These are phyloP conservation scores for Colletotrichum chlorophyti DNA, from an alignment of 2,329 filamentous ascomycete genomes.

Conservation along the genomic window DNA sequence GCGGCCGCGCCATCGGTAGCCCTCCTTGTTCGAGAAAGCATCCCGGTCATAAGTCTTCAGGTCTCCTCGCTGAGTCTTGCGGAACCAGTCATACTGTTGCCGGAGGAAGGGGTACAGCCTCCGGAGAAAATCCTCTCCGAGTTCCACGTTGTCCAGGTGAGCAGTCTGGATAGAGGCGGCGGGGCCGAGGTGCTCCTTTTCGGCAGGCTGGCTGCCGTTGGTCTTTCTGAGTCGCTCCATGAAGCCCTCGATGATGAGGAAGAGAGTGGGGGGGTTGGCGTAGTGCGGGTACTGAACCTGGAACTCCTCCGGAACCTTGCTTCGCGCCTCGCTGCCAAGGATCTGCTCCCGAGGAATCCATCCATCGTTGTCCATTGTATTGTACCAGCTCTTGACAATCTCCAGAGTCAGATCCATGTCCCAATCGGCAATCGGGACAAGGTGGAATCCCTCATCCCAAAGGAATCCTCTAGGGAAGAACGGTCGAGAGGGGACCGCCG, in stretches of 20 bases:
- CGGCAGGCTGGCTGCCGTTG: slow-evolving; percentile 52
- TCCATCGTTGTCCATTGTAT: slow-evolving; percentile 92
- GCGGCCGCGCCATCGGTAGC: slow-evolving; percentile 92
- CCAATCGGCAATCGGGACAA: slow-evolving; percentile 91
- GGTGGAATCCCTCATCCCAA: slow-evolving; percentile 98
- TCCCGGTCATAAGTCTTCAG: slow-evolving; percentile 90
- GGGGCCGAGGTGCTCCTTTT: slow-evolving; percentile 51
- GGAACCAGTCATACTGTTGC: slow-evolving; percentile 94
- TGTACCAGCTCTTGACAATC: slow-evolving; percentile 95
- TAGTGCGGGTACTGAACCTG: slow-evolving; percentile 97
- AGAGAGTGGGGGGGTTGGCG: slow-evolving; percentile 94
- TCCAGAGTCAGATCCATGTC: slow-evolving; percentile 87
- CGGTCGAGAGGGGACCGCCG: slow-evolving; percentile 87
- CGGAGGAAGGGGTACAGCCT: slow-evolving; percentile 86
- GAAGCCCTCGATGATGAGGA: slow-evolving; percentile 85
- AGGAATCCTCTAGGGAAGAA: slow-evolving; percentile 97
- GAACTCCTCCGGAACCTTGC: slow-evolving; percentile 93
- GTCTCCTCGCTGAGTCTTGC: slow-evolving; percentile 87
- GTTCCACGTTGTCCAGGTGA: slow-evolving; percentile 71
- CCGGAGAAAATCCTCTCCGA: slow-evolving; percentile 74
- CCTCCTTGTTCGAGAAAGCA: slow-evolving; percentile 88
- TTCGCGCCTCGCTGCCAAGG: slow-evolving; percentile 86
- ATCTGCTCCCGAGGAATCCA: slow-evolving; percentile 99
- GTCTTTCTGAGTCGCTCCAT: slow-evolving; percentile 75
- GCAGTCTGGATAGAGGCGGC: slow-evolving; percentile 63